Conservation (phyloP, 164 flowering plant species). For the Warburgia ugandensis region DNA sequence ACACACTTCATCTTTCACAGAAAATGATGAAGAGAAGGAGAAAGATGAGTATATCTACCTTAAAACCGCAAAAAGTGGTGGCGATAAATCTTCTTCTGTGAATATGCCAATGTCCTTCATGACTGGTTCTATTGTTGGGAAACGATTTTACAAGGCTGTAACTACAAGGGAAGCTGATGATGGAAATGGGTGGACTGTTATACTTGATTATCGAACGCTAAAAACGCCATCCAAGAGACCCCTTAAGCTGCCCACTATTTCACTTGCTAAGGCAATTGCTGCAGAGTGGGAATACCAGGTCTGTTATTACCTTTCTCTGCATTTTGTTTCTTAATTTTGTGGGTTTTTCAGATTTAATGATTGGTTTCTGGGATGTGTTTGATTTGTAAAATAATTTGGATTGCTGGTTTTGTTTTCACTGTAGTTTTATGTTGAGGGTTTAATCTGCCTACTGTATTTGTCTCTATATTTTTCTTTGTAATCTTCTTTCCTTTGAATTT, state of each 20-base stretch:
- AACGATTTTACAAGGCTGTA: slow-evolving; percentile 71
- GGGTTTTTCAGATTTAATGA: no score
- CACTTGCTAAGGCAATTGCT: slow-evolving; percentile 87
- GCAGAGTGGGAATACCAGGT: slow-evolving; percentile 99
- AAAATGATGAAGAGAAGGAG: no score
- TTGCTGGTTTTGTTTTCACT: no score
- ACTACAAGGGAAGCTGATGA: slow-evolving; percentile 80
- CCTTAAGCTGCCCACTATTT: slow-evolving; percentile 65
- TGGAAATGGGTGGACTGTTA: slow-evolving; percentile 80
- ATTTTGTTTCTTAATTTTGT: background rate
- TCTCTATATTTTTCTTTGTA: no score
- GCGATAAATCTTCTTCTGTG: slow-evolving; percentile 23
- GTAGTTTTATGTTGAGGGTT: no score
- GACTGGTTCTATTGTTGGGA: slow-evolving; percentile 94
- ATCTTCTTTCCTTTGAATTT: no score
- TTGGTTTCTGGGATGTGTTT: no score
- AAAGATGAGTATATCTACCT: no score
- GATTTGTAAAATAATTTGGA: no score
- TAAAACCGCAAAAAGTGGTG: no score
- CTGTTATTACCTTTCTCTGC: background rate
- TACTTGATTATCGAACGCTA: slow-evolving; percentile 93
- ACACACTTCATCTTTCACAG: no score
- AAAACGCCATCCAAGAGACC: slow-evolving; percentile 81
- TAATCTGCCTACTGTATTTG: no score
- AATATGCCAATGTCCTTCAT: slow-evolving; percentile 92